Base-by-base conservation (phyloP, 495 filamentous ascomycete genomes). In the Tuber indicum region DNA sequence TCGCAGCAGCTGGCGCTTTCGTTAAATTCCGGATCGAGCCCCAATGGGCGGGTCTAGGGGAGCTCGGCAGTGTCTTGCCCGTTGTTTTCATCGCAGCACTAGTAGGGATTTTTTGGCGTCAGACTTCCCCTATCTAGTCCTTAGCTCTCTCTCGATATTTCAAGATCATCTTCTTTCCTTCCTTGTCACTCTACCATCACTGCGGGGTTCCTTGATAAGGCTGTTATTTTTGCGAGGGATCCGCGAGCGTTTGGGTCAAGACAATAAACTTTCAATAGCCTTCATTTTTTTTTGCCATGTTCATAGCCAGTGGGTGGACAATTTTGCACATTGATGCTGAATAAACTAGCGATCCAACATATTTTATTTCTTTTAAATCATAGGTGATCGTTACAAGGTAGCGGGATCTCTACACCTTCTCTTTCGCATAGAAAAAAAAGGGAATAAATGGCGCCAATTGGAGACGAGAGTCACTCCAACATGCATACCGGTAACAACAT, bases 21-120 rank as follows among this genome's bases (percentile, higher is more conserved):
- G 87, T 89, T 1, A 79, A 85, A 9, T 87, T 86, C 2, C 85
- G 91, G 52, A 92, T 96, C 83, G 88, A 90, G 42, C 92, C 93
- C 0, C 84, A 88, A 82, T 94, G 88, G 87, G 92, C 93, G 0
- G 92, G 92, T 0, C 81, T 94, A 43, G 93, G 92, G 0, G 92
- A 95, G 86, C 76, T 94, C 41, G 91, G 93, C 2, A 94, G 92
- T 81, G 91, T 95, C 0, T 74, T 93, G 81, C 93, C 92, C 3
- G 92, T 95, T 16, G 87, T 96, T 82, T 77, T 86, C 10, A 87
- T 90, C 72, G 91, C 78, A 36, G 75, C 70, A 41, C 74, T 77
- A 58, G 82, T 83, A 14, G 81, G 82, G 42, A 52, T 76, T 49
- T 32, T 73, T n/a, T 80, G 78, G 78, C 58, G 4, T 2, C 3